Evolutionary conservation across 108 stramenopile genomes (phyloP).

Genomic region (Cyclostephanos tholiformis): DNA sequence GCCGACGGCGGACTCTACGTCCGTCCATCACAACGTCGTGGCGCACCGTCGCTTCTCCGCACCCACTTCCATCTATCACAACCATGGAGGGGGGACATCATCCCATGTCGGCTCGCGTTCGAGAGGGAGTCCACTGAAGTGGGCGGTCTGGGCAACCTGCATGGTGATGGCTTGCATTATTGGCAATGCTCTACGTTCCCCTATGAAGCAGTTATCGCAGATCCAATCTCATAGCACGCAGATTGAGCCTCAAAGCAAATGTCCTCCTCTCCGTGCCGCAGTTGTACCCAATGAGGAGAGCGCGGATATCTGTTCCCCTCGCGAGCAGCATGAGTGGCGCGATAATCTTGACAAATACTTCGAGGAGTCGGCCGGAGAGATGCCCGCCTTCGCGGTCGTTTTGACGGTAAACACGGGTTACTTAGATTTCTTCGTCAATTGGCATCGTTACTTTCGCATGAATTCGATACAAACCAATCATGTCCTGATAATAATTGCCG

Average conservation of each 20-base stretch:
- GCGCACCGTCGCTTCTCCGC: too few species aligned
- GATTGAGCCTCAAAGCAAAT: not conserved
- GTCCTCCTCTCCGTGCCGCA: not conserved
- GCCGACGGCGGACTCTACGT: too few species aligned
- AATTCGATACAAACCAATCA: not conserved
- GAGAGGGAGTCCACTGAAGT: not conserved
- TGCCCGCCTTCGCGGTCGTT: conserved; percentile 19
- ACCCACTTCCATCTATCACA: too few species aligned
- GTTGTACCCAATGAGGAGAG: not conserved
- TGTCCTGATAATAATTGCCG: conserved; percentile 28
- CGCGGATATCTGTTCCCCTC: conserved; percentile 7
- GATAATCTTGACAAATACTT: not conserved
- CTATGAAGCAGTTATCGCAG: not conserved
- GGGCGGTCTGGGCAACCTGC: not conserved
- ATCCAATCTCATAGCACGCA: not conserved
- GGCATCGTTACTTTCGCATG: conserved; percentile 15
- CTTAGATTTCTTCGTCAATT: conserved; percentile 40
- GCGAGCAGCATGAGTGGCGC: conserved; percentile 5
- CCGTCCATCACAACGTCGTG: too few species aligned
- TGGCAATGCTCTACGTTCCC: not conserved
- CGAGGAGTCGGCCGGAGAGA: not conserved
- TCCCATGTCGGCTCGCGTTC: conserved; percentile 5
- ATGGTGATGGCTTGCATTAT: not conserved
- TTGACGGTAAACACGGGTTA: conserved; percentile 29
- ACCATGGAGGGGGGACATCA: not conserved